These are phyloP conservation scores for Entomortierella chlamydospora DNA, from an alignment of 192 early-diverging fungal species.

Conservation along the genomic window DNA sequence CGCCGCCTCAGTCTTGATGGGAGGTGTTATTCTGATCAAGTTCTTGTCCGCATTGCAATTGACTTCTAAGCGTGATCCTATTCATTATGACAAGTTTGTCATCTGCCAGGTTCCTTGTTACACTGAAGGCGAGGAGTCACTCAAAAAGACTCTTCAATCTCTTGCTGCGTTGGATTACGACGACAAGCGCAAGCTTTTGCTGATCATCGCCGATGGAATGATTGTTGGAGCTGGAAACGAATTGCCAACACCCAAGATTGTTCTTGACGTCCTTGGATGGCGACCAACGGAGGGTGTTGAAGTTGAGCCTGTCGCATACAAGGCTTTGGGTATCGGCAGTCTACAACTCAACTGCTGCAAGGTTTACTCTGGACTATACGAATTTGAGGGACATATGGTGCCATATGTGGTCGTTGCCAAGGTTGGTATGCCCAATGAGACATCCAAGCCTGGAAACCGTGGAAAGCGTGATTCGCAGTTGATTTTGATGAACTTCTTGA, in stretches of 20 bases:
- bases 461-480: constrained; percentile 92
- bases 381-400: constrained; percentile 78
- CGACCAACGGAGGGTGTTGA: constrained; percentile 58
- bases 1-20: constrained; percentile 73
- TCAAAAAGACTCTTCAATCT: constrained; percentile 81
- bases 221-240: constrained; percentile 88
- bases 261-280: constrained; percentile 79
- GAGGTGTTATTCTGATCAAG: constrained; percentile 75
- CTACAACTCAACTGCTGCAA: constrained; percentile 86
- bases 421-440: constrained; percentile 78
- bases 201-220: constrained; percentile 85
- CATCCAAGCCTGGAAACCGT: constrained; percentile 81
- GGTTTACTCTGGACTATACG: constrained; percentile 85
- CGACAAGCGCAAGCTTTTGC: constrained; percentile 83
- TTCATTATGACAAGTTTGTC: constrained; percentile 79
- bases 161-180: constrained; percentile 78
- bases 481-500: constrained; percentile 85
- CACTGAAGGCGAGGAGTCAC: constrained; percentile 83
- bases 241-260: constrained; percentile 83
- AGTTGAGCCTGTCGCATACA: constrained; percentile 76
- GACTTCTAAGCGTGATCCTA: constrained; percentile 71
- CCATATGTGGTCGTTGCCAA: constrained; percentile 87
- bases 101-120: constrained; percentile 88
- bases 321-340: constrained; percentile 81
- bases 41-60: constrained; percentile 83